Conservation (phyloP, 371 early-diverging fungal genomes). For the Mortierella sp. region DNA sequence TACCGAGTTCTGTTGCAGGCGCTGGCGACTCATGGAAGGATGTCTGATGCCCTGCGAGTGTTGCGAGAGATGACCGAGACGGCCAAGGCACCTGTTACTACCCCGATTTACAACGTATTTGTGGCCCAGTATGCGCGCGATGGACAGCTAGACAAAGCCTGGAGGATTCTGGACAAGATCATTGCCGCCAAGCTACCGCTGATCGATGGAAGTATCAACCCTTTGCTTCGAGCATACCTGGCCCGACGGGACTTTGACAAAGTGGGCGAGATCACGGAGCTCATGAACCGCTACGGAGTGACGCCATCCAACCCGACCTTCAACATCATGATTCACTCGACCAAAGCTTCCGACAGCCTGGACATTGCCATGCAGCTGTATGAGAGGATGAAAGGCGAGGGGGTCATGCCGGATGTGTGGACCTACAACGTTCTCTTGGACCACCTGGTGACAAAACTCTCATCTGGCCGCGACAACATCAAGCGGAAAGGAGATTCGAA, state of each 20-base stretch:
- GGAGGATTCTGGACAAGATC: constrained; percentile 40
- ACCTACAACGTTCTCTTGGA: constrained; percentile 49
- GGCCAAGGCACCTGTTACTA: constrained; percentile 27
- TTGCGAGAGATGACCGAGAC: constrained; percentile 43
- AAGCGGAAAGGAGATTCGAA: constrained; percentile 17
- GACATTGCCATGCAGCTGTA: constrained; percentile 34
- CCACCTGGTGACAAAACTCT: constrained; percentile 19
- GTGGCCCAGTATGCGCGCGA: constrained; percentile 48
- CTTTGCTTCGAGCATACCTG: constrained; percentile 48
- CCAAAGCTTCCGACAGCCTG: constrained; percentile 29
- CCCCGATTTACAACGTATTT: constrained; percentile 52
- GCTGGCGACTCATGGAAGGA: constrained; percentile 26
- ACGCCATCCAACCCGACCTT: constrained; percentile 47
- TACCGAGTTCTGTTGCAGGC: constrained; percentile 45
- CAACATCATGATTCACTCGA: constrained; percentile 54
- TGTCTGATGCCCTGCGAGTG: constrained; percentile 46
- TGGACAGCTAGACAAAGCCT: constrained; percentile 43
- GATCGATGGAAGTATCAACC: constrained; percentile 49
- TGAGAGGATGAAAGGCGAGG: constrained; percentile 29
- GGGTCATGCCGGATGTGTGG: constrained; percentile 50
- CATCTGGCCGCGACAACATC: neutral
- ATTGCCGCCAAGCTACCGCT: constrained; percentile 38
- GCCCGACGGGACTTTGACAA: constrained; percentile 32
- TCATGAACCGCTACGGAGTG: constrained; percentile 42
- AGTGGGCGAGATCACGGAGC: constrained; percentile 44